phyloP scores from a whole-genome alignment of 75 land plant species.

The Selaginella tamariscina region DNA sequence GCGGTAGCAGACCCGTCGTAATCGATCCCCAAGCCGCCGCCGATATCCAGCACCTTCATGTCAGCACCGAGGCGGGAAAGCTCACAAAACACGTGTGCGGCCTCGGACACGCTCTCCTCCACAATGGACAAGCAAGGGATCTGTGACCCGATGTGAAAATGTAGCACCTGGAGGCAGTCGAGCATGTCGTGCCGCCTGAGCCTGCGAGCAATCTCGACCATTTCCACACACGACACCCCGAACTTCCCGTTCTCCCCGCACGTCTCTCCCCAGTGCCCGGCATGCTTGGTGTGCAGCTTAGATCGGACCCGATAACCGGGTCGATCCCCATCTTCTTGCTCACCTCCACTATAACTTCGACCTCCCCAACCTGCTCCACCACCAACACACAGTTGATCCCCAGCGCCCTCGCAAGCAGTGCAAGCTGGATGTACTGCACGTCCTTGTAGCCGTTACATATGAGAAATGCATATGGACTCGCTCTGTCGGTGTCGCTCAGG shows the following conservation, averaged over 20 bases:
- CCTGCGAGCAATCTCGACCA: conserved; percentile 43
- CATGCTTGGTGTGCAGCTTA: conserved; percentile 79
- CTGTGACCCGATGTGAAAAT: conserved; percentile 98
- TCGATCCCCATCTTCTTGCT: conserved; percentile 33
- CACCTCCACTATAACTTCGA: conserved; percentile 49
- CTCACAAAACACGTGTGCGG: conserved; percentile 76
- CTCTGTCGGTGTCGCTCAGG: conserved; percentile 44
- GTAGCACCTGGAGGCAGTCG: conserved; percentile 74
- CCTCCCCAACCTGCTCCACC: conserved; percentile 88
- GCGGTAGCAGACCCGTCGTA: conserved; percentile 68
- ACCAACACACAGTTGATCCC: conserved; percentile 64
- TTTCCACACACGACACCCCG: conserved; percentile 60
- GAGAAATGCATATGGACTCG: conserved; percentile 47
- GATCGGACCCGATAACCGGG: conserved; percentile 69
- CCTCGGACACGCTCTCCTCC: conserved; percentile 67
- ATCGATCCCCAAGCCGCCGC: conserved; percentile 89
- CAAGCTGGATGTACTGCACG: conserved; percentile 62
- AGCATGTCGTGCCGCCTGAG: conserved; percentile 44
- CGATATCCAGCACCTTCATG: conserved; percentile 72
- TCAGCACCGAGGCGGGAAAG: conserved; percentile 61
- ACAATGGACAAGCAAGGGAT: conserved; percentile 62
- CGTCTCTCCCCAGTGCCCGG: conserved; percentile 85
- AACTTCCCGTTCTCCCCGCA: conserved; percentile 97
- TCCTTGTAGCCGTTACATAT: conserved; percentile 94
- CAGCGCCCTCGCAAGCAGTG: conserved; percentile 50